phyloP scores from a whole-genome alignment of 2,329 filamentous ascomycete genomes.

The Neofusicoccum laricinum region DNA sequence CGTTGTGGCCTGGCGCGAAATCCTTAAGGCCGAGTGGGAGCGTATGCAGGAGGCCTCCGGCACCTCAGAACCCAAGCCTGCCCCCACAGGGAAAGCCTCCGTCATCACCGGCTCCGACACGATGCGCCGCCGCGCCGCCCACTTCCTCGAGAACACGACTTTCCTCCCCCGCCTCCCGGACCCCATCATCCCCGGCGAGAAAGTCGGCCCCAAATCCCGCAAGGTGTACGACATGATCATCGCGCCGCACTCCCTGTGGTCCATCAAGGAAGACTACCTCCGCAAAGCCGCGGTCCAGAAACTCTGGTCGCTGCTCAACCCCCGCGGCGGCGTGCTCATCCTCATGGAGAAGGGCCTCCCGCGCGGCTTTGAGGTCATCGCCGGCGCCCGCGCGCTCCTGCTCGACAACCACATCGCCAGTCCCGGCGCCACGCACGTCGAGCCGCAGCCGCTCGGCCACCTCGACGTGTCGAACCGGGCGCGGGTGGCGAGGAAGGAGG shows the following conservation, averaged over 20 bases:
- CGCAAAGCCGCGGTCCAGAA: constrained; percentile 81
- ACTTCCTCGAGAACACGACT: constrained; percentile 80
- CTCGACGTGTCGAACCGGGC: constrained; percentile 35
- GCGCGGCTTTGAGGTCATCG: constrained; percentile 88
- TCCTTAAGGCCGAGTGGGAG: constrained; percentile 79
- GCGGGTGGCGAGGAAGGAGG: constrained; percentile 45
- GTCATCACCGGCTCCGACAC: constrained; percentile 75
- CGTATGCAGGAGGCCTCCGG: constrained; percentile 50
- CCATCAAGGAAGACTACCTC: constrained; percentile 69
- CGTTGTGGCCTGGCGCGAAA: constrained; percentile 71
- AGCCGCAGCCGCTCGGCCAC: constrained; percentile 25
- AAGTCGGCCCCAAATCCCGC: constrained; percentile 42
- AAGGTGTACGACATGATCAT: constrained; percentile 90
- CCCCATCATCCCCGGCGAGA: constrained; percentile 63
- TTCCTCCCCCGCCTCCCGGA: constrained; percentile 92
- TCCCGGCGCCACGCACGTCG: constrained; percentile 49
- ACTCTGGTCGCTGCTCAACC: constrained; percentile 81
- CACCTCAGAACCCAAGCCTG: constrained; percentile 20
- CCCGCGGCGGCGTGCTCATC: constrained; percentile 80
- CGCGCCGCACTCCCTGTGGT: constrained; percentile 78
- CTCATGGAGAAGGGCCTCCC: constrained; percentile 89
- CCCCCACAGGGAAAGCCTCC: constrained; percentile 69
- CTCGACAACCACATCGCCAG: constrained; percentile 71
- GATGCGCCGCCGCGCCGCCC: constrained; percentile 71
- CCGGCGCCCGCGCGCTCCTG: constrained; percentile 75